Evolutionary conservation across 2,329 filamentous ascomycete genomes (phyloP).

Genomic region (Lasiodiplodia gonubiensis): DNA sequence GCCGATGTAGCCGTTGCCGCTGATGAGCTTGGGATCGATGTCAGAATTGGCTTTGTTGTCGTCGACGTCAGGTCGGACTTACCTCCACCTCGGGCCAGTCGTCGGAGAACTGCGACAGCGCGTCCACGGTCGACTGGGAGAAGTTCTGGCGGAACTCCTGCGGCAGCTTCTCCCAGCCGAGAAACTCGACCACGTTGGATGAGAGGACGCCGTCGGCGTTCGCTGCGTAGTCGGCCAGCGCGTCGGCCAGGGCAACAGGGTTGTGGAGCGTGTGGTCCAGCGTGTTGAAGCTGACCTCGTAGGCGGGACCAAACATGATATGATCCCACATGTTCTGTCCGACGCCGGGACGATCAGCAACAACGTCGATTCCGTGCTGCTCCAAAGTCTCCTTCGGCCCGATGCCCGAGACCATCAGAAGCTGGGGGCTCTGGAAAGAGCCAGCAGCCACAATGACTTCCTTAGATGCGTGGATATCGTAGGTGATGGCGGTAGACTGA

Average conservation of each 20-base stretch:
- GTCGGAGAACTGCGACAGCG: conserved; percentile 16
- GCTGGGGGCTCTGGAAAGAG: conserved; percentile 49
- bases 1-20: conserved; percentile 33
- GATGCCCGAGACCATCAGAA: conserved; percentile 49
- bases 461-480: conserved; percentile 39
- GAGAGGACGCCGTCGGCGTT: conserved; percentile 33
- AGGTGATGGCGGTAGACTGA: conserved; percentile 27
- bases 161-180: conserved; percentile 31
- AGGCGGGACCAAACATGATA: conserved; percentile 34
- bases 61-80: neutral
- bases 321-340: conserved; percentile 41
- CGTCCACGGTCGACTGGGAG: conserved; percentile 24
- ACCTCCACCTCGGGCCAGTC: conserved; percentile 36
- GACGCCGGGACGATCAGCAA: conserved; percentile 35
- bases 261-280: conserved; percentile 33
- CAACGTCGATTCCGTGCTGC: conserved; percentile 34
- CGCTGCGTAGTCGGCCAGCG: conserved; percentile 30
- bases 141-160: conserved; percentile 15
- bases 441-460: conserved; percentile 55
- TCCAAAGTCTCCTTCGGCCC: conserved; percentile 38
- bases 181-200: conserved; percentile 33
- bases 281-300: conserved; percentile 34
- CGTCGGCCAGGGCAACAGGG: conserved; percentile 31
- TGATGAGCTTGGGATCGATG: conserved; percentile 33
- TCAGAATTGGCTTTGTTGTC: too few species aligned